Evolutionary conservation across 169 alveolate species (phyloP).

Genomic region (Babesia bigemina): DNA sequence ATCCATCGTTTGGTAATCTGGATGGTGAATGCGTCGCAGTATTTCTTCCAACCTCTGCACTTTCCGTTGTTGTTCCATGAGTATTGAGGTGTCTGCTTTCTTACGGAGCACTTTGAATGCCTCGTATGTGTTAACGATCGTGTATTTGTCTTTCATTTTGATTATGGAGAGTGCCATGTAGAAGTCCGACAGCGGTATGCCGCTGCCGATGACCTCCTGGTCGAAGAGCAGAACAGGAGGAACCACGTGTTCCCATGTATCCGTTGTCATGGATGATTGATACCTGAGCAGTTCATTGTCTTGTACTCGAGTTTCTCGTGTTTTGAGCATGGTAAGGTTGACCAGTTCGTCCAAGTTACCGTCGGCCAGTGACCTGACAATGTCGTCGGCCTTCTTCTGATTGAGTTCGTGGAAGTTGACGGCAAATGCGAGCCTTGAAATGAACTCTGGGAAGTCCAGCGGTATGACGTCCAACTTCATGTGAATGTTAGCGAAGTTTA

Average conservation of each 20-base stretch:
- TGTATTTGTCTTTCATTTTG: slow-evolving; percentile 66
- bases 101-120: slow-evolving; percentile 59
- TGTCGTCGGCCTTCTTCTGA: slow-evolving; percentile 25
- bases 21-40: slow-evolving; percentile 14
- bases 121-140: slow-evolving; percentile 61
- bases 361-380: slow-evolving; percentile 53
- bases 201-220: slow-evolving; percentile 61
- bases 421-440: slow-evolving; percentile 45
- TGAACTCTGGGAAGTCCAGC: slow-evolving; percentile 50
- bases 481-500: slow-evolving; percentile 39
- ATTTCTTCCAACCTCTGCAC: slow-evolving; percentile 11
- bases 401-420: slow-evolving; percentile 40
- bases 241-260: slow-evolving; percentile 60
- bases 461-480: slow-evolving; percentile 49
- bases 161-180: slow-evolving; percentile 70
- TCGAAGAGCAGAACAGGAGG: slow-evolving; percentile 68
- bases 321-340: slow-evolving; percentile 21
- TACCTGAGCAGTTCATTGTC: neutral
- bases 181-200: slow-evolving; percentile 73
- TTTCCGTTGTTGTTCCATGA: slow-evolving; percentile 14
- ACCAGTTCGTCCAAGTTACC: slow-evolving; percentile 52
- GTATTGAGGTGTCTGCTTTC: slow-evolving; percentile 46
- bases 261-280: neutral
- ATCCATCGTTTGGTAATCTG: slow-evolving; percentile 19
- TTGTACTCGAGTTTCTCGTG: neutral